phyloP scores from a whole-genome alignment of 2,329 filamentous ascomycete genomes.

The Apiospora phragmitis region DNA sequence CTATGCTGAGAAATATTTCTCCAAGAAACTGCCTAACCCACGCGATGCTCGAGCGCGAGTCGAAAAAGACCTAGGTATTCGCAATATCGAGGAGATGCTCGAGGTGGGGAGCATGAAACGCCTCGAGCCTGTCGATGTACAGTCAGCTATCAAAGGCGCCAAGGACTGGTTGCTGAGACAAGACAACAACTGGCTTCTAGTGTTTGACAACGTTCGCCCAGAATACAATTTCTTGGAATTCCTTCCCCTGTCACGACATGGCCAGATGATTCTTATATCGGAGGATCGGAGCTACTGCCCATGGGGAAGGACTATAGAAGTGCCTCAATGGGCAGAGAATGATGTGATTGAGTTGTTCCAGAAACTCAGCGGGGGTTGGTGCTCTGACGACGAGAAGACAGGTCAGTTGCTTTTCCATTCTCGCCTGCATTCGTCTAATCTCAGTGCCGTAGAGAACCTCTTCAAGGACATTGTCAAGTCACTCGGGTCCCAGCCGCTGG shows the following conservation, averaged over 20 bases:
- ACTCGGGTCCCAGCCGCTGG: neutral
- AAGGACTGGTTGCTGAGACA: neutral
- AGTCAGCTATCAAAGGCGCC: neutral
- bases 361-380: neutral
- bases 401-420: neutral
- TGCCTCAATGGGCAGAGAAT: neutral
- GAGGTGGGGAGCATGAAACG: neutral
- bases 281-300: neutral
- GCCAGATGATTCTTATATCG: neutral
- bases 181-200: neutral
- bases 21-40: neutral
- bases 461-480: neutral
- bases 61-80: neutral
- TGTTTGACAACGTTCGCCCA: neutral
- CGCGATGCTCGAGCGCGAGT: neutral
- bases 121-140: neutral
- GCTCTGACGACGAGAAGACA: neutral
- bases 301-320: neutral
- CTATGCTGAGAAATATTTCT: neutral
- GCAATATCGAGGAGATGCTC: constrained; percentile 1
- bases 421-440: neutral
- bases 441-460: neutral
- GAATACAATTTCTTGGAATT: constrained; percentile 1
- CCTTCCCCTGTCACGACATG: neutral
- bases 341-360: neutral